Percentiles rank a stretch among this genome's conserved stretches.
Conservation (phyloP, 2,329 filamentous ascomycete species). For the Trichoderma sp. region DNA sequence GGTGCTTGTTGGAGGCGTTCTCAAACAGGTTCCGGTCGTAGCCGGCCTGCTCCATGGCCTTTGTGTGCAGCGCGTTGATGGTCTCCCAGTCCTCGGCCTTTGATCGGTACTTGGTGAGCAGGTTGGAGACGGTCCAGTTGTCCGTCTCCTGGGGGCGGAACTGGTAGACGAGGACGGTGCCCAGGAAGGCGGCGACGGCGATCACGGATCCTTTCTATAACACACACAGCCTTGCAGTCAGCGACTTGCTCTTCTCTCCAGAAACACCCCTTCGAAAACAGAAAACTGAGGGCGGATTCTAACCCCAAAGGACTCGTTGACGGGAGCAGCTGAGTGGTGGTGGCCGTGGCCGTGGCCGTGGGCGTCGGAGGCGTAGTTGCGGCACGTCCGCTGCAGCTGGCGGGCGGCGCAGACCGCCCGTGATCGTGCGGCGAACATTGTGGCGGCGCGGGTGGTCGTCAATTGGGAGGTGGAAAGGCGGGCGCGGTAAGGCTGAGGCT, state of each 20-base stretch:
- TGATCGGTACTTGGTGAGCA: constrained; percentile 52
- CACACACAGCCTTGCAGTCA: not conserved
- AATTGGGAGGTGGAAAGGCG: constrained; percentile 36
- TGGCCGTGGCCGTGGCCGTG: constrained; percentile 51
- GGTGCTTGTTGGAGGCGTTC: constrained; percentile 47
- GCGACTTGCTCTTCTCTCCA: not conserved
- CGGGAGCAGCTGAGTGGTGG: constrained; percentile 50
- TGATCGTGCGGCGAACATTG: constrained; percentile 50
- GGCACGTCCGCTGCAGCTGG: constrained; percentile 45
- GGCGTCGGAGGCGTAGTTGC: constrained; percentile 58
- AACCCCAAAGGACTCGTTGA: constrained; percentile 61
- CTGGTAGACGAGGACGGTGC: constrained; percentile 50
- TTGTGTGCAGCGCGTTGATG: constrained; percentile 56
- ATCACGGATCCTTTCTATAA: constrained; percentile 54
- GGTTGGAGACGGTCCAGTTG: constrained; percentile 45
- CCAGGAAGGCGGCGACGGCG: constrained; percentile 49
- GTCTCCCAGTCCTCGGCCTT: constrained; percentile 54
- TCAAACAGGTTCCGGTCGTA: constrained; percentile 60
- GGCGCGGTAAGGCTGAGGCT: not conserved
- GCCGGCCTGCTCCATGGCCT: constrained; percentile 57
- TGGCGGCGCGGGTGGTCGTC: constrained; percentile 39
- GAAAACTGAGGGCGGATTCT: constrained; percentile 35
- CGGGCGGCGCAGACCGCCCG: constrained; percentile 46
- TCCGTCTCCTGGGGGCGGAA: constrained; percentile 56
- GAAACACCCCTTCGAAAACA: not conserved